Percentiles rank a stretch among this genome's conserved stretches.
These are phyloP conservation scores for Trypanosoma brucei DNA, from an alignment of 208 protist species.

Conservation along the genomic window DNA sequence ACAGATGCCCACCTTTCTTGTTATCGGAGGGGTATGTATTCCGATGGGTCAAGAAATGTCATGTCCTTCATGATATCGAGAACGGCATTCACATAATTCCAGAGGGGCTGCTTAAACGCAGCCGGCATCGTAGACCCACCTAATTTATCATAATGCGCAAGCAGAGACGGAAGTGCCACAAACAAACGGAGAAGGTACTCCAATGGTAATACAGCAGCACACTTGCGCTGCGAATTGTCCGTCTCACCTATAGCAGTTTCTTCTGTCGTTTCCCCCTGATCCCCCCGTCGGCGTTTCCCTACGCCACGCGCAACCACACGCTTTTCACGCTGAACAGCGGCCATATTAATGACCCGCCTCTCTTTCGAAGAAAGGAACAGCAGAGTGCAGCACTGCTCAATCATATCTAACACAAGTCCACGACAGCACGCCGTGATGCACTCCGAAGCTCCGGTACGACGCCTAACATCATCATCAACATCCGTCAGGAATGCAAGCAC, in stretches of 20 bases:
- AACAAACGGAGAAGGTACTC: slow-evolving; percentile 82
- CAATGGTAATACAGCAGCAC: slow-evolving; percentile 55
- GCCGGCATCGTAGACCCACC: slow-evolving; percentile 50
- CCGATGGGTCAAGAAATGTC: slow-evolving; percentile 28
- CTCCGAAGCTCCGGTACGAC: slow-evolving; percentile 19
- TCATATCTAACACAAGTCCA: slow-evolving; percentile 50
- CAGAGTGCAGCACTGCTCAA: slow-evolving; percentile 68
- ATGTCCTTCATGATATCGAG: slow-evolving; percentile 42
- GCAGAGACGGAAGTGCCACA: slow-evolving; percentile 60
- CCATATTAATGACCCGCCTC: slow-evolving; percentile 28
- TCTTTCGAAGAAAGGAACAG: slow-evolving; percentile 65
- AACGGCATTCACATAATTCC: slow-evolving; percentile 55
- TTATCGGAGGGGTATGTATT: slow-evolving; percentile 57
- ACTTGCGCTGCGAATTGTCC: slow-evolving; percentile 22
- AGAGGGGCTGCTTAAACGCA: slow-evolving; percentile 54
- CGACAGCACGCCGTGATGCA: slow-evolving; percentile 40
- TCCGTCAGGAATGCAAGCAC: slow-evolving; percentile 57
- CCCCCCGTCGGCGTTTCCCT: slow-evolving; percentile 6
- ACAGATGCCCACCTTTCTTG: too few species aligned
- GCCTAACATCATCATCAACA: slow-evolving; percentile 19
- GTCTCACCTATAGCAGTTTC: slow-evolving; percentile 7
- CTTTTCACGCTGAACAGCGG: slow-evolving; percentile 29
- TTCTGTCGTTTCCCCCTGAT: slow-evolving; percentile 24
- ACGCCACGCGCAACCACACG: slow-evolving; percentile 11
- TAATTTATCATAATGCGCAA: slow-evolving; percentile 81